Base-by-base conservation (phyloP, 2,329 filamentous ascomycete genomes). In the Talaromyces piceae region DNA sequence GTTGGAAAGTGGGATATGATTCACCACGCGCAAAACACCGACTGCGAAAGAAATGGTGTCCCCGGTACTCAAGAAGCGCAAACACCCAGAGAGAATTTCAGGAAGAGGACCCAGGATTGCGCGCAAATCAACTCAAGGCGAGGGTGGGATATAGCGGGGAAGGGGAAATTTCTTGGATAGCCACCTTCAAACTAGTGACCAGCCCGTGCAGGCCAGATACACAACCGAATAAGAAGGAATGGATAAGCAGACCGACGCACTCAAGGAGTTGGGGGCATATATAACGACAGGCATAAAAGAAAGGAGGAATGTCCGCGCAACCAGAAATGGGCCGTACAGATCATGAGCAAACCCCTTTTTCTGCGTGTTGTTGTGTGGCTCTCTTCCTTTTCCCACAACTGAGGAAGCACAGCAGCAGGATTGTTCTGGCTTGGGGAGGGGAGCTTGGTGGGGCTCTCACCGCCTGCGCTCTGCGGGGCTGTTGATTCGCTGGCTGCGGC, bases 111-210 rank as follows among this genome's bases (percentile, higher is more conserved):
- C 33, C 16, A 46, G 41, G 41, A 37, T n/a, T 41, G 41, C 22
- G 28, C 47, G 45, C 27, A 50, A 46, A 49, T 46, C 6, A 41
- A 8, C 33, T 18, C 23, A 30, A 41, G 45, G 44, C 45, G 25
- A 33, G 46, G 45, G 49, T 48, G 25, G 31, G 47, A 30, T 33
- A 49, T 46, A 49, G 47, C 46, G 31, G 51, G 47, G 51, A 47
- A 47, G 41, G 47, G 51, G 30, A 44, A 41, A 30, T 49, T 53
- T 53, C 49, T 39, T 22, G 50, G 28, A 43, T 22, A 43, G 39
- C 39, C 39, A 43, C 39, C 13, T n/a, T 22, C 39, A 25, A 13
- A 25, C 39, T 43, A 25, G 22, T 41, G 39, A 41, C 18, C 23
- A 41, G 37, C n/a, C 20, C 39, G 18, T 13, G 7, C 39, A 23